These are phyloP conservation scores for Collybia nuda DNA, from an alignment of 768 basidiomycete genomes.

Conservation along the genomic window DNA sequence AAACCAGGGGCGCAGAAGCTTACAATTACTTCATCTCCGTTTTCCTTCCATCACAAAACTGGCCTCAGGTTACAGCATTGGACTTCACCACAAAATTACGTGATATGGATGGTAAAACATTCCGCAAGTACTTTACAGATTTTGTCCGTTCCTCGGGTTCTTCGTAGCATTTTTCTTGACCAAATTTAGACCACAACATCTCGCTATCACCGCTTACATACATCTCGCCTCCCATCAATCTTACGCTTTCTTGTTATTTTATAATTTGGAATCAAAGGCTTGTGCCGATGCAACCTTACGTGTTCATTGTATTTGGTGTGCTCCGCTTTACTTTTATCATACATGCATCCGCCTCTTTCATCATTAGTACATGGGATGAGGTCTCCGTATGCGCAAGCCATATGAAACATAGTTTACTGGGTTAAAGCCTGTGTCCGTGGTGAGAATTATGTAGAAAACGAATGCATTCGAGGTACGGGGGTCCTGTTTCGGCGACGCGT, in stretches of 20 bases:
- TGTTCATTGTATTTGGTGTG: not conserved
- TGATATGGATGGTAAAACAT: conserved; percentile 70
- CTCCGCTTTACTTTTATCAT: no score
- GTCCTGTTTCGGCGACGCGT: not conserved
- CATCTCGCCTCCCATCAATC: conserved; percentile 1
- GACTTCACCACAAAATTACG: conserved; percentile 79
- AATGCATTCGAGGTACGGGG: no score
- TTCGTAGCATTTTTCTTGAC: conserved; percentile 41
- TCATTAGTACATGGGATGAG: no score
- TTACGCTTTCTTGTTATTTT: conserved; percentile 6
- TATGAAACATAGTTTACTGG: no score
- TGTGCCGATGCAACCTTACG: not conserved
- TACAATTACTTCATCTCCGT: conserved; percentile 75
- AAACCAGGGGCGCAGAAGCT: conserved; percentile 79
- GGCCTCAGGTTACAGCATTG: conserved; percentile 70
- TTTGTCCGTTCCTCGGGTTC: conserved; percentile 74
- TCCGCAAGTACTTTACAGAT: conserved; percentile 87
- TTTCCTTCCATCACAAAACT: conserved; percentile 87
- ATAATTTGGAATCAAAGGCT: conserved; percentile 2
- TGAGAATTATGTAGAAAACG: no score
- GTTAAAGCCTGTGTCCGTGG: no score
- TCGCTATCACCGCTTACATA: conserved; percentile 7
- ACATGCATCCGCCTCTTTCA: no score
- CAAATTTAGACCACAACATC: conserved; percentile 2
- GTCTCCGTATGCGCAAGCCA: no score